phyloP scores from a whole-genome alignment of 83 land plant species.

The Picea mariana region DNA sequence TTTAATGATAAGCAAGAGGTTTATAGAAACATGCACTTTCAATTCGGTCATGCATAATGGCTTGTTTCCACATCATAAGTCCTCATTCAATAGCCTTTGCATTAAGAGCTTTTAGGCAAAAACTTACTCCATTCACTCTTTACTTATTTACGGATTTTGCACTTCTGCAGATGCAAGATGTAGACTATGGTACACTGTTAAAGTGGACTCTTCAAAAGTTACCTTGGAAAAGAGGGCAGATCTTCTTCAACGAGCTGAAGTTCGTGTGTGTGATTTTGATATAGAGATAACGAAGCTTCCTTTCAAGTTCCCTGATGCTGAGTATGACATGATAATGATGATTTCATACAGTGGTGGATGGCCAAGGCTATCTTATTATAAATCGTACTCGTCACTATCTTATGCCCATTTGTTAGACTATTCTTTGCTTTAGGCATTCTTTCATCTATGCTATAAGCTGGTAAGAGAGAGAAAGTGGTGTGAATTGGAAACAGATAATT shows the following conservation, averaged over 20 bases:
- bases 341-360: too few relatives aligned
- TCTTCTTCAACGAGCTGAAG: slow-evolving; percentile 97
- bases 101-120: background rate
- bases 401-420: slow-evolving; percentile 7
- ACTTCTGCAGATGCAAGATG: slow-evolving; percentile 75
- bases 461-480: background rate
- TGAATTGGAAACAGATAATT: background rate
- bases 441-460: background rate
- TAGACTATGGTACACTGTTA: slow-evolving; percentile 94
- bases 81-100: background rate
- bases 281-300: slow-evolving; percentile 99
- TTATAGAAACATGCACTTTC: background rate
- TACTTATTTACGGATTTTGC: background rate
- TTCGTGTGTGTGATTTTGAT: slow-evolving; percentile 95
- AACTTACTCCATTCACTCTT: background rate
- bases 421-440: background rate
- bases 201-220: slow-evolving; percentile 63
- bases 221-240: slow-evolving; percentile 74
- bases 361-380: slow-evolving; percentile 9
- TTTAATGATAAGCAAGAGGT: background rate
- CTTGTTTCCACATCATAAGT: too few relatives aligned
- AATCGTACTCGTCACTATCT: slow-evolving; percentile 31
- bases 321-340: slow-evolving; percentile 92
- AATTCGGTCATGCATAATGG: background rate
- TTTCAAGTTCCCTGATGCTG: slow-evolving; percentile 96